Evolutionary conservation across 805 yeast species (phyloP).

Genomic region (Lachancea waltii): DNA sequence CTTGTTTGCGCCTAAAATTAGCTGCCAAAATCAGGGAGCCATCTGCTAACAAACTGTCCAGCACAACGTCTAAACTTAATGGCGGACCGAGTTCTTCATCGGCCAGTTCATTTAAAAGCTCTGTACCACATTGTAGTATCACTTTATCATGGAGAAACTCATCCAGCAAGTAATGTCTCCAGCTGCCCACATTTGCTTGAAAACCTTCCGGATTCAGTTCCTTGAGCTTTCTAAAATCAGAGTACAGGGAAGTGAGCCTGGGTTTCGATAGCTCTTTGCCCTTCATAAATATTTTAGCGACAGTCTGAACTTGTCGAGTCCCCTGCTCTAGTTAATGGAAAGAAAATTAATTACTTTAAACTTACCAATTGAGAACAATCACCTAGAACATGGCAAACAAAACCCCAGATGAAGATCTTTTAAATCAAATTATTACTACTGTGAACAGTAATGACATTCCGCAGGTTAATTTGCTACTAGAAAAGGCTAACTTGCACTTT

Average conservation of each 20-base stretch:
- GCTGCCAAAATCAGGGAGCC: constrained; percentile 27
- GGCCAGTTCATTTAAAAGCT: constrained; percentile 24
- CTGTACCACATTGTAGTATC: constrained; percentile 25
- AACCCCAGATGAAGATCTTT: no score
- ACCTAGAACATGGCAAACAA: no score
- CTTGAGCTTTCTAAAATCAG: constrained; percentile 33
- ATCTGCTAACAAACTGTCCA: constrained; percentile 29
- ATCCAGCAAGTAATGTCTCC: constrained; percentile 30
- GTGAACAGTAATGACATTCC: no score
- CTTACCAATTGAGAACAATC: no score
- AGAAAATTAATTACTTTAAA: no score
- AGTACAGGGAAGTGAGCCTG: constrained; percentile 35
- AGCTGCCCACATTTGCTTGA: constrained; percentile 35
- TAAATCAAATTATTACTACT: no score
- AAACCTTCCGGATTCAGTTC: constrained; percentile 39
- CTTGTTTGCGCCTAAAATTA: constrained; percentile 18
- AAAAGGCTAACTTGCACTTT: constrained; percentile 1
- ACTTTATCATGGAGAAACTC: constrained; percentile 13
- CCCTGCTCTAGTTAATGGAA: no score
- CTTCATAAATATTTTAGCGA: not conserved
- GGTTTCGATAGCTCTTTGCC: constrained; percentile 26
- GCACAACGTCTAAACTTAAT: constrained; percentile 31
- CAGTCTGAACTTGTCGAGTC: no score
- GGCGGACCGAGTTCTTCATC: constrained; percentile 33
- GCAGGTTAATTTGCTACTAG: not conserved